Percentiles rank a stretch among this genome's conserved stretches.
These are phyloP conservation scores for Davidsoniella eucalypti DNA, from an alignment of 2,329 filamentous ascomycete species.

Conservation along the genomic window DNA sequence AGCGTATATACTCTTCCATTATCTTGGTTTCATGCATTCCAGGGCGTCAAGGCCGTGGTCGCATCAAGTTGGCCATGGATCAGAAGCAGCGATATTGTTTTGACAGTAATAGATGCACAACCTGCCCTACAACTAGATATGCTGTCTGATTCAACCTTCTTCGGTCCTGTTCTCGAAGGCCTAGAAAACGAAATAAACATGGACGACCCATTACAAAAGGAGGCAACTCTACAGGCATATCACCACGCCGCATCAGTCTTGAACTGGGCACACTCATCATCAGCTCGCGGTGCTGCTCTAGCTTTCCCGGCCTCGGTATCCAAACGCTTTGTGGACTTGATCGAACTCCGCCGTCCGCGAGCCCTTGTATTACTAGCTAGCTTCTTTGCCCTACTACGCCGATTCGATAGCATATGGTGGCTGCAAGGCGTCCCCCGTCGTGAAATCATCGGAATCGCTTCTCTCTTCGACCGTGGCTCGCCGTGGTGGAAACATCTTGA, in stretches of 20 bases:
- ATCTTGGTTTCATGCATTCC: slow-evolving; percentile 50
- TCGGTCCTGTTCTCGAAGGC: slow-evolving; percentile 41
- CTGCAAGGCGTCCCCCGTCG: slow-evolving; percentile 47
- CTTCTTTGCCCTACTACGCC: slow-evolving; percentile 49
- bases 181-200: slow-evolving; percentile 35
- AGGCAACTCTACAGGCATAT: slow-evolving; percentile 36
- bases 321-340: slow-evolving; percentile 41
- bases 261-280: slow-evolving; percentile 48
- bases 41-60: slow-evolving; percentile 49
- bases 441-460: slow-evolving; percentile 47
- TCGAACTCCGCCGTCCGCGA: slow-evolving; percentile 41
- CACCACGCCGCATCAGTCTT: slow-evolving; percentile 48
- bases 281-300: slow-evolving; percentile 40
- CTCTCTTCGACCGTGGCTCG: slow-evolving; percentile 40
- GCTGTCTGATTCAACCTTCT: slow-evolving; percentile 36
- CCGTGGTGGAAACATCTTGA: slow-evolving; percentile 45
- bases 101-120: slow-evolving; percentile 47
- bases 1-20: slow-evolving; percentile 40
- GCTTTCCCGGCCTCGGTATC: slow-evolving; percentile 49
- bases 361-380: slow-evolving; percentile 47
- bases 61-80: slow-evolving; percentile 49
- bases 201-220: slow-evolving; percentile 13
- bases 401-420: slow-evolving; percentile 51
- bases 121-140: slow-evolving; percentile 44
- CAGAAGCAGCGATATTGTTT: slow-evolving; percentile 37